Base-by-base conservation (phyloP, 176 grass and related monocot species). In the Musa itinerans region DNA sequence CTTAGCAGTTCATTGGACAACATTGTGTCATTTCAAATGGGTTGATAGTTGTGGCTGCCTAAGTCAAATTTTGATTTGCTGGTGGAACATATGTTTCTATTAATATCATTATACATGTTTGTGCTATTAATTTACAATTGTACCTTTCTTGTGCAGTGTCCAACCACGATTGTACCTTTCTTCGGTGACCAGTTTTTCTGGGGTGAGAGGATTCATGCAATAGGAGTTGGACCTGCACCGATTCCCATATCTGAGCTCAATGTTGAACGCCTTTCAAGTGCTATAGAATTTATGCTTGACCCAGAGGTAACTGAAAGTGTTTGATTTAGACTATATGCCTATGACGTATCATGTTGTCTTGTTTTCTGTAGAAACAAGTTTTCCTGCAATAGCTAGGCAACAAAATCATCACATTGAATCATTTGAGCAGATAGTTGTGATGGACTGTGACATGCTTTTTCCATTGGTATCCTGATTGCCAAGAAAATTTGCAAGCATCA, bases 141-240 rank as follows among this genome's bases (percentile, higher is more conserved):
- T 71, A 22, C 16, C 11, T 34, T 16, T 19, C 21, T 74, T 50
- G 73, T 90, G 80, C 78, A 93, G 87, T 90, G 91, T 25, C 87
- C 91, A 67, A 93, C 91, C 50, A 86, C 85, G 48, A 74, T 93
- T 9, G 75, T 93, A 73, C 91, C 87, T 34, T 90, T 93, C 85
- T 90, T 93, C 78, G 91, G 91, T 27, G 91, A 93, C 73, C 87
- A 93, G 23, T 81, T 81, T 13, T 93, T 93, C 85, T 93, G 91
- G 91, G 91, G 87, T 26, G 83, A 73, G 57, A 75, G 68, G 83
- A 85, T 93, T 20, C 91, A 90, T 79, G 85, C 77, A 53, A 85
- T 78, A 82, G 87, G 91, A 50, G 72, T 93, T 51, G 91, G 91
- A 21, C 87, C 87, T 34, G 50, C 84, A 63, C 87, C 87, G 54